Evolutionary conservation across 768 basidiomycete species (phyloP).

Genomic region (Lactifluus pinguis): DNA sequence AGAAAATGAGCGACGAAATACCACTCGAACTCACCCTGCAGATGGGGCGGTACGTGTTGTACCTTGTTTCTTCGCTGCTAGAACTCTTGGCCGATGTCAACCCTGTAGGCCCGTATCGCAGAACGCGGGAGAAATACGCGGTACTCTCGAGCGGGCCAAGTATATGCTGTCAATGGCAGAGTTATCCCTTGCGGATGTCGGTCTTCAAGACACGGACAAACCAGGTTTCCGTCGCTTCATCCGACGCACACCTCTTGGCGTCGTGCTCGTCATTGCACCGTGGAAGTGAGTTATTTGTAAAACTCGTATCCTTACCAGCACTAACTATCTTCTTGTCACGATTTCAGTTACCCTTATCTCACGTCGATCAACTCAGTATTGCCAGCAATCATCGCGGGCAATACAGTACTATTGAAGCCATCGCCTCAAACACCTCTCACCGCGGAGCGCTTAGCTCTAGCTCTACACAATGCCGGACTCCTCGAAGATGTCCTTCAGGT

Average conservation of each 20-base stretch:
- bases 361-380: slow-evolving; percentile 86
- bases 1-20: slow-evolving; percentile 48
- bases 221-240: slow-evolving; percentile 82
- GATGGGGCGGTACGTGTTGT: slow-evolving; percentile 76
- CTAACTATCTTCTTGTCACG: not conserved
- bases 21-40: slow-evolving; percentile 72
- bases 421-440: slow-evolving; percentile 92
- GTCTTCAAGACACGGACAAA: slow-evolving; percentile 66
- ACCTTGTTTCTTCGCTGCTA: not conserved
- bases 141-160: slow-evolving; percentile 70
- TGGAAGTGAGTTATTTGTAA: slow-evolving; percentile 64
- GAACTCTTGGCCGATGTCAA: not conserved
- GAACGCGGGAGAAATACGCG: slow-evolving; percentile 67
- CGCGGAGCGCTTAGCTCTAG: slow-evolving; percentile 68
- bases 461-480: slow-evolving; percentile 68
- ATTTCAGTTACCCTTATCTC: slow-evolving; percentile 74
- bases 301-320: not conserved
- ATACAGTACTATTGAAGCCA: slow-evolving; percentile 87
- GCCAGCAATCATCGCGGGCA: slow-evolving; percentile 86
- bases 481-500: slow-evolving; percentile 69
- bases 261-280: slow-evolving; percentile 80
- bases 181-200: slow-evolving; percentile 61
- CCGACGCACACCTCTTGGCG: slow-evolving; percentile 74
- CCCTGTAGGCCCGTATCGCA: slow-evolving; percentile 65
- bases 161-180: slow-evolving; percentile 83